Evolutionary conservation across 352 stramenopile species (phyloP).

Genomic region (Synura sp.): DNA sequence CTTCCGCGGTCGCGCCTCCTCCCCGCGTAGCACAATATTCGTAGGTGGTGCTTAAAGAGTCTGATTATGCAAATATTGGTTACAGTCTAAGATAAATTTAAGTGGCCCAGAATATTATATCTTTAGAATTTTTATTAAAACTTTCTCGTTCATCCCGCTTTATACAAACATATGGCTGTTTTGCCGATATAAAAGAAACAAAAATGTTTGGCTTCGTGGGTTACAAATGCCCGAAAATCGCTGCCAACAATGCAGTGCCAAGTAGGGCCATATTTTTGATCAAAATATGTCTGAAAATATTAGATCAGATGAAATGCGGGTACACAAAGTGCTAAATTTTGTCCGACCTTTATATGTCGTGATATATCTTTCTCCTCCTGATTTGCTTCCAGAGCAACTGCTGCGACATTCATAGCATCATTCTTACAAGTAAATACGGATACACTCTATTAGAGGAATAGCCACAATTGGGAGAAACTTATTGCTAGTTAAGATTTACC

Average conservation of each 20-base stretch:
- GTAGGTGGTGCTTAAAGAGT: too few species aligned
- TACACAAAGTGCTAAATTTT: not conserved
- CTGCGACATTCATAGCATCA: slow-evolving; percentile 10
- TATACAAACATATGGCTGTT: slow-evolving; percentile 56
- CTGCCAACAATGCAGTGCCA: slow-evolving; percentile 79
- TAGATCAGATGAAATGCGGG: not conserved
- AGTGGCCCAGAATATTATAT: too few species aligned
- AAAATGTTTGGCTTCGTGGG: slow-evolving; percentile 56
- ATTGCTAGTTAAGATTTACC: too few species aligned
- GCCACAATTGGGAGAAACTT: not conserved
- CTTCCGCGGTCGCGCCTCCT: too few species aligned
- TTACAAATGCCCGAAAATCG: slow-evolving; percentile 55
- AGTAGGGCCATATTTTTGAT: slow-evolving; percentile 71
- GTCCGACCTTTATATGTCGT: not conserved
- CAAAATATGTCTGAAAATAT: slow-evolving; percentile 38
- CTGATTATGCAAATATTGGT: too few species aligned
- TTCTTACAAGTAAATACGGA: not conserved
- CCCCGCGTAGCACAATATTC: too few species aligned
- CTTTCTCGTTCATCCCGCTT: slow-evolving; percentile 53
- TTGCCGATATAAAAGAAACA: slow-evolving; percentile 63
- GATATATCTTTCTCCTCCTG: slow-evolving; percentile 30
- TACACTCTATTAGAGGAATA: not conserved
- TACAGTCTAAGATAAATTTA: too few species aligned
- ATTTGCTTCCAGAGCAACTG: slow-evolving; percentile 4
- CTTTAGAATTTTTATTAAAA: too few species aligned